phyloP scores from a whole-genome alignment of 306 rosid genomes.

The Cucurbita maxima region DNA sequence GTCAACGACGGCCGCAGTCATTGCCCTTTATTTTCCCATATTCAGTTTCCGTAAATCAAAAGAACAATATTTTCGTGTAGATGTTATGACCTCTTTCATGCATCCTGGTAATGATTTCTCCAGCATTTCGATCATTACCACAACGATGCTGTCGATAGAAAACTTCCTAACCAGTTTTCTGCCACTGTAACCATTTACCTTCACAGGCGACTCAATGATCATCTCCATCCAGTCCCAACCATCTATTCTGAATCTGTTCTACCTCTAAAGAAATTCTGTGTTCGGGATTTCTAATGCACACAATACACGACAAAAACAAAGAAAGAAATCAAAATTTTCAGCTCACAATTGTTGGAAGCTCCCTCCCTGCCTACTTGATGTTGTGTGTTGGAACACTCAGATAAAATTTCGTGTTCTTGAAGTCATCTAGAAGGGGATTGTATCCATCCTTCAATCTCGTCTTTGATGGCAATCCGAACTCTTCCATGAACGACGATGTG shows the following conservation, averaged over 20 bases:
- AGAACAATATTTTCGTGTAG: background rate
- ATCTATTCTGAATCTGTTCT: background rate
- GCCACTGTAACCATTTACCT: background rate
- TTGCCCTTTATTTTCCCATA: background rate
- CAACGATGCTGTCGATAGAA: background rate
- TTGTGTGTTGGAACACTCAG: conserved; percentile 86
- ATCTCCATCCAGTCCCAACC: background rate
- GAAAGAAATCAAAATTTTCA: background rate
- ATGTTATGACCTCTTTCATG: background rate
- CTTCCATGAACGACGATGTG: conserved; percentile 96
- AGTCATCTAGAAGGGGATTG: conserved; percentile 86
- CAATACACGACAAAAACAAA: background rate
- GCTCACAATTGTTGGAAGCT: background rate
- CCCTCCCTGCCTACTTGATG: conserved; percentile 14
- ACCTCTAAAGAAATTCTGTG: background rate
- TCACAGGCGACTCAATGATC: background rate
- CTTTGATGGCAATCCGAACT: conserved; percentile 80
- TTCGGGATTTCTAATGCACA: background rate
- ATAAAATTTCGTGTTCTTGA: conserved; percentile 83
- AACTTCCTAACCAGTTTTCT: background rate
- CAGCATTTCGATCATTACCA: background rate
- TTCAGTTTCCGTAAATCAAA: background rate
- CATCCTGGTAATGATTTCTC: background rate
- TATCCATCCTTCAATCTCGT: conserved; percentile 85
- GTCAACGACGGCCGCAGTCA: too few relatives aligned